Evolutionary conservation across 768 basidiomycete genomes (phyloP).

Genomic region (Boletus sp.): DNA sequence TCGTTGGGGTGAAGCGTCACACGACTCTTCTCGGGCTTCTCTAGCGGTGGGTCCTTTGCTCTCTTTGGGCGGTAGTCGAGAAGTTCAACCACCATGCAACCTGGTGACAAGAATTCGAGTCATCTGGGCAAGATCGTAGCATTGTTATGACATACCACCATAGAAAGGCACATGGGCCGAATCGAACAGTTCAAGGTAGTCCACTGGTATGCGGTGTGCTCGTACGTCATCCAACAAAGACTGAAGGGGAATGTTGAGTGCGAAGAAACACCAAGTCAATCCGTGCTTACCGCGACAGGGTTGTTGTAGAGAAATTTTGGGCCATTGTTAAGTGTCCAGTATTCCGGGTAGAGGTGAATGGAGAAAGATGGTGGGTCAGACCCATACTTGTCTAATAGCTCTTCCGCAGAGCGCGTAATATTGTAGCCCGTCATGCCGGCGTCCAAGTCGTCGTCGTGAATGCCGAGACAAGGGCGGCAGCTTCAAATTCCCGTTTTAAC

Average conservation of each 20-base stretch:
- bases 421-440: constrained; percentile 69
- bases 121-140: neutral
- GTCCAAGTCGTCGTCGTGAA: constrained; percentile 14
- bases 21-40: constrained; percentile 61
- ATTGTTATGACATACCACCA: constrained; percentile 54
- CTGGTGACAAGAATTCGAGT: constrained; percentile 36
- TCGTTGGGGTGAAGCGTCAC: constrained; percentile 75
- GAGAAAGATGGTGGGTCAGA: constrained; percentile 69
- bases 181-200: constrained; percentile 82
- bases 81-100: constrained; percentile 84
- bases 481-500: neutral
- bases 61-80: constrained; percentile 69
- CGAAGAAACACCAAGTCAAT: neutral
- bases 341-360: constrained; percentile 72
- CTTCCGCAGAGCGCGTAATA: constrained; percentile 59
- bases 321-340: constrained; percentile 81
- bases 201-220: constrained; percentile 79
- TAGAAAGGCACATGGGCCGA: constrained; percentile 73
- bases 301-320: constrained; percentile 81
- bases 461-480: neutral
- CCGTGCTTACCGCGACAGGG: constrained; percentile 57
- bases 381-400: constrained; percentile 58
- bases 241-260: constrained; percentile 36
- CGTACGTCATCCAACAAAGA: constrained; percentile 81
- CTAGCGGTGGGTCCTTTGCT: constrained; percentile 54